Evolutionary conservation across 2,329 filamentous ascomycete genomes (phyloP), one percentile per base, ranked within the genome.

Genomic region (Sporothrix pseudoabietina): DNA sequence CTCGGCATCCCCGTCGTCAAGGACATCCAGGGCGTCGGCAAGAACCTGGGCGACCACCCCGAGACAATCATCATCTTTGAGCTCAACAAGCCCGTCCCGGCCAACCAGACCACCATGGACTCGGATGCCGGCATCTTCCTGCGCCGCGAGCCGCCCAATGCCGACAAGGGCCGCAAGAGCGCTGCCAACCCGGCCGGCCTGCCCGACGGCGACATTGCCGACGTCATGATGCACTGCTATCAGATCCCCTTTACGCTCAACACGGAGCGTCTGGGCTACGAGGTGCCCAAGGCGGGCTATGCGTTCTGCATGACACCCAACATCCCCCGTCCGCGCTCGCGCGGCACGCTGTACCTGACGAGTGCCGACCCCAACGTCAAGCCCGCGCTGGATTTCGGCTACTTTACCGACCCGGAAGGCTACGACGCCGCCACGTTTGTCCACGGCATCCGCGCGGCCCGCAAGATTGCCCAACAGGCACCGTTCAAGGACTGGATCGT

Each of bases 161-260:
- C 93, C 2, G 88, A 93, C 2, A 87, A 86, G 3, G 88, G 88
- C 73, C 83, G 84, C 75, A 82, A 83, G 75, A 80, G 80, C 14
- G 81, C 83, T 7, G 85, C 86, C 76, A 87, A 85, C 76, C 84
- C 86, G 19, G 78, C 82, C n/a, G 82, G 80, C 6, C 79, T 87
- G 55, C 80, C 83, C 1, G 93, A 97, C 77, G 91, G 91, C 71
- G 88, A 92, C 75, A 90, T 92, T 72, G 92, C 92, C 76, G 94
- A 97, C 79, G 84, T 97, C 79, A 97, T 97, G 94, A 96, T 96
- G 92, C 94, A 97, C 85, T 97, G 94, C 87, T 97, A 97, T 85
- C 94, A 97, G 83, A 97, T 97, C 77, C 94, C 94, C 71, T 97
- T 97, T 83, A 92, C 91, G 75, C 89, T 94, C 77, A 97, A 97